Percentiles rank a stretch among this genome's conserved stretches.
These are phyloP conservation scores for Catenaria anguillulae DNA, from an alignment of 371 early-diverging fungal genomes.

Conservation along the genomic window DNA sequence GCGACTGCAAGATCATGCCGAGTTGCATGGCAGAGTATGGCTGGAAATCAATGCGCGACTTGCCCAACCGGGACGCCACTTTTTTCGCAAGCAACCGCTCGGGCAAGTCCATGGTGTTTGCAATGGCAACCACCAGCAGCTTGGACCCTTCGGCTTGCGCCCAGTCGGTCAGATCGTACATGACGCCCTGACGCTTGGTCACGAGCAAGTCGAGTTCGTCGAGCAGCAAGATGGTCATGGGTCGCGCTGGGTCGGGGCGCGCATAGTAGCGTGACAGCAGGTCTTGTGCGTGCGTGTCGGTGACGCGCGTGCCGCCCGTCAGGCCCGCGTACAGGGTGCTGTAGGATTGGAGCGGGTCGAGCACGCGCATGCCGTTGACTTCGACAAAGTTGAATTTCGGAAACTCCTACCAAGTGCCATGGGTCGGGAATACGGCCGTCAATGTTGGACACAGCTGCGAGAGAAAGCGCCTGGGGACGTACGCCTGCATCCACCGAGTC, in stretches of 20 bases:
- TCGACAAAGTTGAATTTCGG: constrained; percentile 70
- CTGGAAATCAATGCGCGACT: constrained; percentile 74
- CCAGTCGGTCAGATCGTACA: constrained; percentile 98
- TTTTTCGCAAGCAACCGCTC: constrained; percentile 85
- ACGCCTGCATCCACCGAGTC: constrained; percentile 50
- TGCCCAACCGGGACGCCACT: constrained; percentile 80
- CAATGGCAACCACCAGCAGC: constrained; percentile 86
- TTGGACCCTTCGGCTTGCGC: constrained; percentile 67
- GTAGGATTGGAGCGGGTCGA: constrained; percentile 81
- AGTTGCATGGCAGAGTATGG: constrained; percentile 78
- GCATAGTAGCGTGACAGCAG: constrained; percentile 56
- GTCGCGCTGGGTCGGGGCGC: constrained; percentile 5
- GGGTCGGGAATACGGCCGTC: no score
- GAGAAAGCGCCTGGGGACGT: constrained; percentile 5
- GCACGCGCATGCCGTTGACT: constrained; percentile 91
- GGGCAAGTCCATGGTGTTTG: constrained; percentile 98
- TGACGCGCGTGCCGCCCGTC: constrained; percentile 34
- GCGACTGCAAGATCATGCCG: constrained; percentile 58
- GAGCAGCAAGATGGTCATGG: constrained; percentile 59
- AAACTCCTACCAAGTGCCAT: constrained; percentile 37
- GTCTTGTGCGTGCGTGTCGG: constrained; percentile 58
- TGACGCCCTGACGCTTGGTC: constrained; percentile 76
- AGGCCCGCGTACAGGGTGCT: constrained; percentile 64
- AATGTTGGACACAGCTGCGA: constrained; percentile 49
- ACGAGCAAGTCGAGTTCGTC: constrained; percentile 96